Conservation (phyloP, 345 rosid genomes). For the Eucalyptus cloeziana region DNA sequence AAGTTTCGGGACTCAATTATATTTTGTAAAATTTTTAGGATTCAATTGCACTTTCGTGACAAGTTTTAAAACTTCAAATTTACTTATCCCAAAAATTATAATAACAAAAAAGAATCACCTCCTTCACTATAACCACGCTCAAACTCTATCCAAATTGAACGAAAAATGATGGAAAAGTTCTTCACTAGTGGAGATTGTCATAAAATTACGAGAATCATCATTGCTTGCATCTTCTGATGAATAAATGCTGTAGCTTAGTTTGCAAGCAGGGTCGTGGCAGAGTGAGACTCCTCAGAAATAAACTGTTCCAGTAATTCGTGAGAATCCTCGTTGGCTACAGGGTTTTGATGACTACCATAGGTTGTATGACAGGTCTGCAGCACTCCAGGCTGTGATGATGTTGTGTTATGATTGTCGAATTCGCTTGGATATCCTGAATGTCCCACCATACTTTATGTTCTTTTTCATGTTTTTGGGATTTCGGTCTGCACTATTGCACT, state of each 20-base stretch:
- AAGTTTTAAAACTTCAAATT: too few relatives aligned
- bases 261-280: neutral
- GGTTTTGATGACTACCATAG: neutral
- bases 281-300: neutral
- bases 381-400: neutral
- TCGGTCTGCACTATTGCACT: neutral
- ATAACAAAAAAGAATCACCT: neutral
- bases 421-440: neutral
- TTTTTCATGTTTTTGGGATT: neutral
- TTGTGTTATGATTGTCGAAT: neutral
- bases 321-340: neutral
- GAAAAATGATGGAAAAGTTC: neutral
- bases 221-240: neutral
- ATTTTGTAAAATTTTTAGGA: too few relatives aligned
- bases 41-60: accelerated
- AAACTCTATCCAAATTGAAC: neutral
- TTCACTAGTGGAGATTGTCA: constrained; percentile 20
- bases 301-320: neutral
- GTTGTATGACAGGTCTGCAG: neutral
- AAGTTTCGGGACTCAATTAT: too few relatives aligned
- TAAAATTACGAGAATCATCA: neutral
- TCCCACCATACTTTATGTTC: neutral
- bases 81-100: neutral
- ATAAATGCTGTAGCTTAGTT: neutral
- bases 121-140: neutral